Evolutionary conservation across 371 early-diverging fungal species (phyloP).

Genomic region (Mucor velutinosus): DNA sequence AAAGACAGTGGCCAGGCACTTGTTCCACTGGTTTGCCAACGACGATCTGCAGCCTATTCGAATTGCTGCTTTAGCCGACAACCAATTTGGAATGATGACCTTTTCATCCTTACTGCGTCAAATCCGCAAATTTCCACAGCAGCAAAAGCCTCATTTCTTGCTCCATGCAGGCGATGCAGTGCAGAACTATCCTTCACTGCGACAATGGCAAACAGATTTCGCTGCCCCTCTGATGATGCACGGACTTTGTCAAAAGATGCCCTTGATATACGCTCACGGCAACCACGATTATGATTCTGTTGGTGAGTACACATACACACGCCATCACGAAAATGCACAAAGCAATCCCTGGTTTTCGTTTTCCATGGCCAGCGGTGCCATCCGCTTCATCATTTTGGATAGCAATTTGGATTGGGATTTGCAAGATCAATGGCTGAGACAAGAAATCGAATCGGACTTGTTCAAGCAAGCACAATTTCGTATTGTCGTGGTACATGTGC

Average conservation of each 20-base stretch:
- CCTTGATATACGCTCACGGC: conserved; percentile 75
- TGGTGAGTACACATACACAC: conserved; percentile 51
- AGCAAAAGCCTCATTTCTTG: conserved; percentile 48
- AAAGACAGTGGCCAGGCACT: conserved; percentile 30
- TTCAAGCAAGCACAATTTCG: conserved; percentile 64
- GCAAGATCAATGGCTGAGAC: conserved; percentile 66
- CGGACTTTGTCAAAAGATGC: conserved; percentile 59
- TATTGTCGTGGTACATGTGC: conserved; percentile 74
- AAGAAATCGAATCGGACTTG: conserved; percentile 57
- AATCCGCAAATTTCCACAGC: conserved; percentile 29
- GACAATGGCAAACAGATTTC: conserved; percentile 78
- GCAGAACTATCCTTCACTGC: conserved; percentile 56
- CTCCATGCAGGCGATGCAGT: conserved; percentile 73
- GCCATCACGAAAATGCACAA: conserved; percentile 19
- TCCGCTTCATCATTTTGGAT: conserved; percentile 73
- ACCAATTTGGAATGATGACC: conserved; percentile 60
- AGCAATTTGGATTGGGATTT: conserved; percentile 64
- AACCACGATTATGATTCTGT: conserved; percentile 73
- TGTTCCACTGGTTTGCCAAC: conserved; percentile 33
- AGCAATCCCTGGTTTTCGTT: conserved; percentile 62
- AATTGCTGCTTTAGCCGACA: conserved; percentile 62
- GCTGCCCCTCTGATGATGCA: conserved; percentile 63
- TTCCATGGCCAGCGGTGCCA: conserved; percentile 57
- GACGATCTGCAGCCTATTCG: conserved; percentile 48
- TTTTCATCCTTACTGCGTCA: conserved; percentile 53